Evolutionary conservation across 1,284 basidiomycete species (phyloP), one percentile per base, ranked within the genome.

Genomic region (Pseudomicrostroma phylloplanum): DNA sequence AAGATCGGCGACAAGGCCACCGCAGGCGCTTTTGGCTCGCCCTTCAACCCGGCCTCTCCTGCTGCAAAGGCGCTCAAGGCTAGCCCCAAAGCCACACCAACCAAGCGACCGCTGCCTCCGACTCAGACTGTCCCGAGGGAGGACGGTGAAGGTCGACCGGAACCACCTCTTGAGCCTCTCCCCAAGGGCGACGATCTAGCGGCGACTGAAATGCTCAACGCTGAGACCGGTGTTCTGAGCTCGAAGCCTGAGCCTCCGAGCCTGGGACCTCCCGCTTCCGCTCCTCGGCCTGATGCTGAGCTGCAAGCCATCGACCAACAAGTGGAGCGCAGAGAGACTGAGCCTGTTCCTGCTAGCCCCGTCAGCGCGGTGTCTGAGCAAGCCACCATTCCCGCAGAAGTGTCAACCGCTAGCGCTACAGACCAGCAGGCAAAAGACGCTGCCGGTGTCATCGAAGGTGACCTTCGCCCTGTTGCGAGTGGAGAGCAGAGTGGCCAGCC

Each of bases 121-220:
- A 9, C 30, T 4, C 30, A 3, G 30, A 3, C 30, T 9, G 30
- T 36, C 4, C 4, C 9, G 3, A 3, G 30, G 9, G 30, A 36
- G 9, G 30, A 36, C 30, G 30, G 30, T 36, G 4, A 36, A 36
- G 30, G 57, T 26, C 51, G 51, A 23, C 13, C 21, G 25, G 17
- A 25, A 6, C 51, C 51, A 13, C 21, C n/a, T 13, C 13, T 54
- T 2, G 51, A 17, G 51, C 51, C 51, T 25, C 25, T 54, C 13
- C 51, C 51, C 15, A 54, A 54, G 51, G 25, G 25, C 21, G 51
- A 54, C 25, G 51, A 54, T 25, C 55, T 56, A 7, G 36, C 55
- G 6, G 25, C 55, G 2, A 40, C 55, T 26, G 55, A 30, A 7
- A 40, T 56, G 6, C 26, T 56, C 55, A 56, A 56, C 6, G 55